These are phyloP conservation scores for Eucalyptus camaldulensis DNA, from an alignment of 345 rosid genomes.

Conservation along the genomic window DNA sequence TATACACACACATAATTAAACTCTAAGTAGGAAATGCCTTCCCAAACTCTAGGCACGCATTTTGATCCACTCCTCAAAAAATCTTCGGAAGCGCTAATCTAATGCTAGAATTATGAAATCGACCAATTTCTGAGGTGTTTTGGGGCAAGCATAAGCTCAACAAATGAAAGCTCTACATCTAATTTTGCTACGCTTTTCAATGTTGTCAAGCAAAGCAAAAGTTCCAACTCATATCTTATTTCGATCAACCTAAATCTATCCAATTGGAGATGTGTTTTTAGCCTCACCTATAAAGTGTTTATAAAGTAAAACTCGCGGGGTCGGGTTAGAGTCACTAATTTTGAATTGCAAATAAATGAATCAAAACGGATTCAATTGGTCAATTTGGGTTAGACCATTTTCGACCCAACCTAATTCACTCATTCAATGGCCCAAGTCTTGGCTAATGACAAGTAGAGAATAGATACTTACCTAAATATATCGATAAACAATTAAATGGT, in stretches of 20 bases:
- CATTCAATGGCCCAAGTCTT: too few relatives aligned
- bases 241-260: background rate
- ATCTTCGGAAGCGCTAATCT: background rate
- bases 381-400: fast-evolving
- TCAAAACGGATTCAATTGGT: fast-evolving
- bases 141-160: background rate
- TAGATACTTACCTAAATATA: too few relatives aligned
- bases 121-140: background rate
- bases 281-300: background rate
- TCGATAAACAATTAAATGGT: too few relatives aligned
- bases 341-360: background rate
- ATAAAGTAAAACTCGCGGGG: fast-evolving
- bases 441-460: too few relatives aligned
- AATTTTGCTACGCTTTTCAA: background rate
- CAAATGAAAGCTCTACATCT: background rate
- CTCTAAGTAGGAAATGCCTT: background rate
- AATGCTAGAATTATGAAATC: background rate
- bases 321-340: background rate
- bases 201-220: background rate
- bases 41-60: fast-evolving
- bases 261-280: background rate
- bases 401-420: too few relatives aligned
- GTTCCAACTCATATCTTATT: background rate
- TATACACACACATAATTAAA: too few relatives aligned
- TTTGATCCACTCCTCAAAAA: fast-evolving